These are phyloP conservation scores for Vanilla planifolia DNA, from an alignment of 106 monocot genomes.

Conservation along the genomic window DNA sequence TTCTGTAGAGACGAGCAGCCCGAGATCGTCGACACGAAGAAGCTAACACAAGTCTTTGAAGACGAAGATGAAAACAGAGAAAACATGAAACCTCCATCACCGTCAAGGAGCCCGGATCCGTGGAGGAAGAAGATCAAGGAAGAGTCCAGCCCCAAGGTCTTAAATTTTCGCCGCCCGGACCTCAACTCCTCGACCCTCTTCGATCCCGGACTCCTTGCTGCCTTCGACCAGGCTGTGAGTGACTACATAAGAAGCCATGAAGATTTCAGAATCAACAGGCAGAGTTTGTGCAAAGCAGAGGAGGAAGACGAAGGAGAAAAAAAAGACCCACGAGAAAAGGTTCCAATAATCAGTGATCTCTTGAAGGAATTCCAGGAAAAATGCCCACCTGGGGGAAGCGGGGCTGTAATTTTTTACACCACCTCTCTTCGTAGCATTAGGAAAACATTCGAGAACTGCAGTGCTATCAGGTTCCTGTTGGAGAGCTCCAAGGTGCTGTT, in stretches of 20 bases:
- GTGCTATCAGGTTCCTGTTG: constrained; percentile 30
- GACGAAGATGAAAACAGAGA: constrained; percentile 17
- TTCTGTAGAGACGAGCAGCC: not conserved
- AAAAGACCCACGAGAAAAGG: constrained; percentile 1
- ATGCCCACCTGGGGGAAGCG: constrained; percentile 43
- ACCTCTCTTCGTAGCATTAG: constrained; percentile 56
- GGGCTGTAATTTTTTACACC: constrained; percentile 50
- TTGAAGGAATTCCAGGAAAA: constrained; percentile 27
- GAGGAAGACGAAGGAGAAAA: no score
- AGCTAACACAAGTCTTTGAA: not conserved
- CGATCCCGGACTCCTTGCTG: constrained; percentile 41
- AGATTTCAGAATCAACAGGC: no score
- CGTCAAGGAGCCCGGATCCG: not conserved
- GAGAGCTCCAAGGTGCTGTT: constrained; percentile 33
- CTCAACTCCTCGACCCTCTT: constrained; percentile 29
- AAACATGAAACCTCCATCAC: constrained; percentile 1
- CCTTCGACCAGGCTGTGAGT: constrained; percentile 24
- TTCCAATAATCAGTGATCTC: constrained; percentile 6
- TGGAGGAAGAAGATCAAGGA: not conserved
- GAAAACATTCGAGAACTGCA: constrained; percentile 84
- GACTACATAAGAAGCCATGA: constrained; percentile 13
- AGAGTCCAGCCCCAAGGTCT: not conserved
- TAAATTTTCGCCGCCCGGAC: constrained; percentile 19
- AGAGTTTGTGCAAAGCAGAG: not conserved
- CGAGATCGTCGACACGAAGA: not conserved